phyloP scores from a whole-genome alignment of 768 basidiomycete genomes.

The Tricholoma terreum region DNA sequence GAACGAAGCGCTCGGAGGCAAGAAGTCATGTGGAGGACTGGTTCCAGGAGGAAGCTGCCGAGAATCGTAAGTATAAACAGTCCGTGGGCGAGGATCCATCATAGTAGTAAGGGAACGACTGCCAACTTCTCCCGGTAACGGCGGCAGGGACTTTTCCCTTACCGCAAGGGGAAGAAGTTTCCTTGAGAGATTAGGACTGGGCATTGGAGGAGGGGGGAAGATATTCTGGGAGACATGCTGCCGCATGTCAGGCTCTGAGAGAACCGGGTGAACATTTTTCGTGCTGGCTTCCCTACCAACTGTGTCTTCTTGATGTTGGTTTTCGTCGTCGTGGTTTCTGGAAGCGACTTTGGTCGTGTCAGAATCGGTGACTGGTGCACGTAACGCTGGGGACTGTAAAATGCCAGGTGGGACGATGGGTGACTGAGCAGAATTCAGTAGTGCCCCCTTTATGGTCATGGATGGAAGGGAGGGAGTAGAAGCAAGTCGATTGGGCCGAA shows the following conservation, averaged over 20 bases:
- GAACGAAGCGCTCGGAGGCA: conserved; percentile 65
- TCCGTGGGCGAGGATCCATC: conserved; percentile 56
- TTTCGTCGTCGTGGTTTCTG: conserved; percentile 41
- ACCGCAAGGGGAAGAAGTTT: conserved; percentile 26
- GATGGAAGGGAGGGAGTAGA: conserved; percentile 72
- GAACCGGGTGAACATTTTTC: conserved; percentile 49
- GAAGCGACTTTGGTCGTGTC: conserved; percentile 46
- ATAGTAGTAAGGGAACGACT: conserved; percentile 33
- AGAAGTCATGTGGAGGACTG: conserved; percentile 46
- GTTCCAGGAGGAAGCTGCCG: conserved; percentile 45
- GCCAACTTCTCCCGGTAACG: conserved; percentile 56
- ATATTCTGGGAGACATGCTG: conserved; percentile 35
- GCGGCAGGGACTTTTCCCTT: conserved; percentile 76
- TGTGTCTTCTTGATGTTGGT: conserved; percentile 29
- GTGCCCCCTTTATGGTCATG: conserved; percentile 52
- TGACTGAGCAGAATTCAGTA: conserved; percentile 29
- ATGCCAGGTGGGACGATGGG: conserved; percentile 74
- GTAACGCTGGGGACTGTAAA: conserved; percentile 73
- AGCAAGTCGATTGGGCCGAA: conserved; percentile 48
- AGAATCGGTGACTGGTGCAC: conserved; percentile 55
- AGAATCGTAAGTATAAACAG: conserved; percentile 61
- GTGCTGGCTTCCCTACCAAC: conserved; percentile 27
- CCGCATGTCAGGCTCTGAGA: conserved; percentile 64
- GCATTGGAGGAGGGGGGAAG: conserved; percentile 27
- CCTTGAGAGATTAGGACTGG: conserved; percentile 14